phyloP scores from a whole-genome alignment of 179 eudicot species.

The Silene coronaria region DNA sequence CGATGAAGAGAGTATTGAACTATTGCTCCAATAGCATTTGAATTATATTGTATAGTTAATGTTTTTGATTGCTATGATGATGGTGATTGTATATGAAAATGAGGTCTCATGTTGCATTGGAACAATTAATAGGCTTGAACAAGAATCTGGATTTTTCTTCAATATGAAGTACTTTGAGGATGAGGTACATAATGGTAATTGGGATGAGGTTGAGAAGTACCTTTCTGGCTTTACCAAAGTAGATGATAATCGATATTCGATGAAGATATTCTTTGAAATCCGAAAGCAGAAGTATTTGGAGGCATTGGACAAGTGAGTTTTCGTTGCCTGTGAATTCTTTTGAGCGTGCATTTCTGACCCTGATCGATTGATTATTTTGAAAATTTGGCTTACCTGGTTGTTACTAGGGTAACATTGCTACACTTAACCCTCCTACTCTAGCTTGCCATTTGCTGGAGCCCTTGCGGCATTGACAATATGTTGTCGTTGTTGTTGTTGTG shows the following conservation, averaged over 20 bases:
- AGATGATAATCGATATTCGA: slow-evolving; percentile 90
- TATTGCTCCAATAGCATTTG: too few species aligned
- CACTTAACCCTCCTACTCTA: too few species aligned
- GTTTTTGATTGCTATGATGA: background rate
- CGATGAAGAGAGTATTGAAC: background rate
- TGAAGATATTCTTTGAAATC: slow-evolving; percentile 93
- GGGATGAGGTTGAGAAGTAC: slow-evolving; percentile 95
- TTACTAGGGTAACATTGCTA: too few species aligned
- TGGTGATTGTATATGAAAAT: slow-evolving; percentile 3
- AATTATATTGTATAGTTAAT: too few species aligned
- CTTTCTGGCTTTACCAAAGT: slow-evolving; percentile 93
- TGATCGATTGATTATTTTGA: background rate
- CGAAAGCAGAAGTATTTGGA: slow-evolving; percentile 95
- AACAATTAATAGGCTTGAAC: slow-evolving; percentile 55
- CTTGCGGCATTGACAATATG: background rate
- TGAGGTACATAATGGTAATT: slow-evolving; percentile 79
- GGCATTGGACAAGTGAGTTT: slow-evolving; percentile 84
- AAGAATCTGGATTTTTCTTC: slow-evolving; percentile 96
- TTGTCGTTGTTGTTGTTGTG: background rate
- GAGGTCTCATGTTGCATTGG: slow-evolving; percentile 3
- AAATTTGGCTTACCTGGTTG: slow-evolving; percentile 9
- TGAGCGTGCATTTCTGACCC: too few species aligned
- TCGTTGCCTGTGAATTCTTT: background rate
- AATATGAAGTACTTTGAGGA: slow-evolving; percentile 97
- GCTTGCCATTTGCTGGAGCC: too few species aligned